Evolutionary conservation across 176 grass and related monocot species (phyloP).

Genomic region (Aegilops umbellulata): DNA sequence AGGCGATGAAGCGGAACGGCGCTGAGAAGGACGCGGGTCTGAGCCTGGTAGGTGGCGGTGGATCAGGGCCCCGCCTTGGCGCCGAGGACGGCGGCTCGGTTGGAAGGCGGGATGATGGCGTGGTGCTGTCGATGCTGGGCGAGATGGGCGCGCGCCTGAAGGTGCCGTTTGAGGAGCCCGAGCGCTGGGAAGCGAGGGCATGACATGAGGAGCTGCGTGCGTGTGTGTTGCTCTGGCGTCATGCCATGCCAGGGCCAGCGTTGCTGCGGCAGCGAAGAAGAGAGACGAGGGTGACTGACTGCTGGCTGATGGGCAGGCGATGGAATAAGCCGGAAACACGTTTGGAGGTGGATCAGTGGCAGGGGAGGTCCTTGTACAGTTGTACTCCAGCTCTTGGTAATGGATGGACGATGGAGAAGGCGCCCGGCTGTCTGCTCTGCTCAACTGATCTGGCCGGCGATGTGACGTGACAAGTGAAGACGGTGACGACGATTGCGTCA

Average conservation of each 20-base stretch:
- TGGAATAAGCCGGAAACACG: background rate
- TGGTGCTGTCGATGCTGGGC: constrained; percentile 24
- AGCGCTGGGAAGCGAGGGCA: background rate
- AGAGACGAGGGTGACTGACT: too few relatives aligned
- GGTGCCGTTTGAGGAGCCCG: background rate
- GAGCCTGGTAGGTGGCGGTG: constrained; percentile 25
- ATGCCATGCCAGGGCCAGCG: background rate
- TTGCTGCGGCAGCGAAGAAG: background rate
- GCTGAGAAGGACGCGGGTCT: constrained; percentile 37
- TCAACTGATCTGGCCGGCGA: background rate
- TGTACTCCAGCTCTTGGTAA: background rate
- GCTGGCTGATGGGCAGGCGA: background rate
- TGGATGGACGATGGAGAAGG: background rate
- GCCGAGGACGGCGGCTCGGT: rapidly evolving
- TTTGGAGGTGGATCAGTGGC: background rate
- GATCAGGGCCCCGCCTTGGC: background rate
- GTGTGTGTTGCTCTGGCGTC: background rate
- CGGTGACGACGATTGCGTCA: background rate
- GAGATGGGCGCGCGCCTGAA: constrained; percentile 39
- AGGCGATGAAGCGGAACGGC: constrained; percentile 40
- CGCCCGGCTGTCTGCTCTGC: too few relatives aligned
- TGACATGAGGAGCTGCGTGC: background rate
- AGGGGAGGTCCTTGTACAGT: too few relatives aligned
- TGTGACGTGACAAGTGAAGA: background rate
- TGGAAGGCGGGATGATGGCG: constrained; percentile 16